Evolutionary conservation across 164 flowering plant genomes (phyloP), one percentile per base, ranked within the genome.

Genomic region (Vitis rotundifolia): DNA sequence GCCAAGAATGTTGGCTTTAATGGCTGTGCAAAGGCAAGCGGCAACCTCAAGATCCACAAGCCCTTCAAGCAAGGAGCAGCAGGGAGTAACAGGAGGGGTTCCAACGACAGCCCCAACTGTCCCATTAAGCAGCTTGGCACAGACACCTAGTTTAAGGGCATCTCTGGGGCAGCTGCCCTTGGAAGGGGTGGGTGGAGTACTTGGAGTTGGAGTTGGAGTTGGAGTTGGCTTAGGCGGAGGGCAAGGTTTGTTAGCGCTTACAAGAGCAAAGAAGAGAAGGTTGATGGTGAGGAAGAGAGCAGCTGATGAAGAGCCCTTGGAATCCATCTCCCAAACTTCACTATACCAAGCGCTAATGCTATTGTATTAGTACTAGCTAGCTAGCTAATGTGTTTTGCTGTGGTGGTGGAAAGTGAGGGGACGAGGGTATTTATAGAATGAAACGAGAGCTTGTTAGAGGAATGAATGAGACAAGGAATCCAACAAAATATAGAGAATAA

Each of bases 31-130:
- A 53, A 82, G 82, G 70, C 85, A 82, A 3, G 78, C 70, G 0
- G 83, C 84, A 12, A 75, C 87, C 74, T 81, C 86, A n/a, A 81
- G 81, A 48, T 83, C 87, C 14, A 77, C 37, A 28, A 83, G 83
- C 28, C 87, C 87, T 8, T 54, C 63, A 2, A 83, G 74, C 2
- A 79, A 53, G 0, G 79, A 47, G 68, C 87, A 83, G 58, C 84
- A 83, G 14, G 71, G 83, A 16, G 52, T 11, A 3, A 61, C 78
- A 0, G 86, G 79, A 11, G 84, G 84, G 50, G 64, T 67, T 16
- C 87, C 87, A 19, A 79, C 59, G 1, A 73, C 78, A 0, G 74
- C 73, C 8, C 73, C 71, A 0, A 75, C 71, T 0, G 77, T 14
- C 0, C 82, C 84, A n/a, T 67, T 57, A 10, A 83, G 82, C 55